These are phyloP conservation scores for Ramularia endophylla DNA, from an alignment of 2,329 filamentous ascomycete genomes.

Conservation along the genomic window DNA sequence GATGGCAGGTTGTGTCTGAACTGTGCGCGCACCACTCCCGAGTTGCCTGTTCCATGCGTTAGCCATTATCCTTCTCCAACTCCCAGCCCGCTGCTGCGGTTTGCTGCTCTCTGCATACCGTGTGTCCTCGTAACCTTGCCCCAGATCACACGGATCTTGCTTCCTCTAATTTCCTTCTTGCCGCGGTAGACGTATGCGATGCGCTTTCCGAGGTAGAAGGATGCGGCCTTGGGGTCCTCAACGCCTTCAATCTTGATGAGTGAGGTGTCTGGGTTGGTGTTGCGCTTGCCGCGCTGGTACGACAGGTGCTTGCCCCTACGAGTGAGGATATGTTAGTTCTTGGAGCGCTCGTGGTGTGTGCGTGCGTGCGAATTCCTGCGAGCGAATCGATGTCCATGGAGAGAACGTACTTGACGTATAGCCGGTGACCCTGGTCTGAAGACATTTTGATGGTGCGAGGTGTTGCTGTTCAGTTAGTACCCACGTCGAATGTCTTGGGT, in stretches of 20 bases:
- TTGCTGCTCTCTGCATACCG: constrained; percentile 51
- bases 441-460: constrained; percentile 20
- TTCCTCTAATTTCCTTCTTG: constrained; percentile 88
- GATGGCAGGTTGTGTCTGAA: constrained; percentile 95
- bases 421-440: constrained; percentile 26
- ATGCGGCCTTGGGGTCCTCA: constrained; percentile 80
- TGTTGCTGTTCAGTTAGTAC: no score
- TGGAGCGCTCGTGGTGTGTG: neutral
- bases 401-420: constrained; percentile 30
- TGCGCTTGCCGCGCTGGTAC: constrained; percentile 94
- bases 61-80: constrained; percentile 11
- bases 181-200: constrained; percentile 98
- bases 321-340: constrained; percentile 9
- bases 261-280: constrained; percentile 71
- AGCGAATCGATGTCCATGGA: no score
- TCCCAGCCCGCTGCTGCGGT: neutral
- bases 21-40: constrained; percentile 94
- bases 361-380: constrained; percentile 1
- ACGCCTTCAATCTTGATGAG: constrained; percentile 99
- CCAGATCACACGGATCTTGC: constrained; percentile 98
- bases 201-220: constrained; percentile 99
- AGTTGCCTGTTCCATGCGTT: constrained; percentile 64
- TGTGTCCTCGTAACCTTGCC: constrained; percentile 96
- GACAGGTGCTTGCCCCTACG: constrained; percentile 92
- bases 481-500: no score